Evolutionary conservation across 805 yeast genomes (phyloP).

Genomic region (Cyberlindnera suaveolens): DNA sequence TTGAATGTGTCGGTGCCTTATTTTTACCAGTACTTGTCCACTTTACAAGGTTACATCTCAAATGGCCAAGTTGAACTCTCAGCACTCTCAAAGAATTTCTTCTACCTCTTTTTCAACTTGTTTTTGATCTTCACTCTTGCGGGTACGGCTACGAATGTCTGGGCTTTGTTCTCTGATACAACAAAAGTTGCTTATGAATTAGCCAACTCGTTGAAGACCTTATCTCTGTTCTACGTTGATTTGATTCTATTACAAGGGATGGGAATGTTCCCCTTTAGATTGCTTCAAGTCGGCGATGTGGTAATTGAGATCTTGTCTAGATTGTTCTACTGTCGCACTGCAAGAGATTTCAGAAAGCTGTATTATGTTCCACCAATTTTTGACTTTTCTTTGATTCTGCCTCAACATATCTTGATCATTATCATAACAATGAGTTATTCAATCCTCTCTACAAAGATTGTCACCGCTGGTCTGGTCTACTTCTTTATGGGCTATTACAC

Average conservation of each 20-base stretch:
- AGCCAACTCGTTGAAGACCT: conserved; percentile 72
- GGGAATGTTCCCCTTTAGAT: conserved; percentile 85
- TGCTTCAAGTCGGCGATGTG: conserved; percentile 73
- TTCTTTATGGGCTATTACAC: conserved; percentile 83
- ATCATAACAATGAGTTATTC: conserved; percentile 85
- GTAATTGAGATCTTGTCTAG: conserved; percentile 62
- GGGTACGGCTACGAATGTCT: conserved; percentile 78
- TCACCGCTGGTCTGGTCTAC: conserved; percentile 79
- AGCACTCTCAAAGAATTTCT: conserved; percentile 85
- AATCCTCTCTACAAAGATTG: conserved; percentile 81
- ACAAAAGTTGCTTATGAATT: conserved; percentile 82
- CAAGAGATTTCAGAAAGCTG: conserved; percentile 69
- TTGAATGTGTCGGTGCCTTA: conserved; percentile 82
- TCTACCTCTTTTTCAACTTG: conserved; percentile 88
- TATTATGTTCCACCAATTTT: conserved; percentile 81
- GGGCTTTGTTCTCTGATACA: conserved; percentile 82
- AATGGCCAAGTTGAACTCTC: conserved; percentile 92
- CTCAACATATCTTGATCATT: conserved; percentile 84
- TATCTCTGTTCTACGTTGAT: conserved; percentile 87
- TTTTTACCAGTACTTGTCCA: conserved; percentile 74
- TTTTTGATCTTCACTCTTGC: conserved; percentile 91
- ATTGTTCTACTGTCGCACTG: conserved; percentile 57
- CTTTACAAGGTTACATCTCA: conserved; percentile 82
- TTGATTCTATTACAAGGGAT: conserved; percentile 74
- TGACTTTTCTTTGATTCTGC: conserved; percentile 85